Base-by-base conservation (phyloP, 768 basidiomycete genomes). In the Suillus variegatus region DNA sequence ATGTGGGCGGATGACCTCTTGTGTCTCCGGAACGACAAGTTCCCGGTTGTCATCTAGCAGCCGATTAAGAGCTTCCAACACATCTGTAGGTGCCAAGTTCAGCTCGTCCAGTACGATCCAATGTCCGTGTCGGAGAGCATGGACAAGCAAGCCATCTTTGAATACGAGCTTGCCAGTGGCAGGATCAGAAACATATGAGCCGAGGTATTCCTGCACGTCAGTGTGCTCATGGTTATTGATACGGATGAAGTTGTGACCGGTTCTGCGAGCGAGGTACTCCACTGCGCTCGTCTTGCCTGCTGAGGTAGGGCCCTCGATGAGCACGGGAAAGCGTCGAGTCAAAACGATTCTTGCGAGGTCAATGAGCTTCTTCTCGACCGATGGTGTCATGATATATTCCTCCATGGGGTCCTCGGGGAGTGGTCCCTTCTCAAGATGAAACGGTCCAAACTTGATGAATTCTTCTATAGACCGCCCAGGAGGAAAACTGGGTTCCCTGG, bases 161-260 rank as follows among this genome's bases (percentile, higher is more conserved):
- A 97, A 99, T 10, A 93, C 88, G 18, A 99, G 85, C 76, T 94
- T 96, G n/a, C 97, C 97, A 0, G 95, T 94, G 16, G 85, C 74
- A 9, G 95, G 88, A 75, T 99, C 95, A 3, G 97, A 96, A 28
- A 96, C 88, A 73, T 99, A 99, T 0, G 95, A 95, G 3, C 97
- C 97, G 55, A 99, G 84, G 73, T 99, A 99, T 74, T 99, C 97
- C 73, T 99, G 97, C 60, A 99, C 97, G 73, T 99, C 97, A 6
- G 97, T 99, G 73, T 99, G 97, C 68, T 99, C 97, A 79, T 99
- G 97, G 72, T 99, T 99, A 80, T 99, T 99, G 83, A 99, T 98
- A 47, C 97, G 93, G 38, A 99, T 89, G 76, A 98, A 99, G 43
- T 86, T 88, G 80, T 99, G 97, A 0, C 97, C 97, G 0, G 95